Base-by-base conservation (phyloP, 441 rosid species). In the Melastoma candidum region DNA sequence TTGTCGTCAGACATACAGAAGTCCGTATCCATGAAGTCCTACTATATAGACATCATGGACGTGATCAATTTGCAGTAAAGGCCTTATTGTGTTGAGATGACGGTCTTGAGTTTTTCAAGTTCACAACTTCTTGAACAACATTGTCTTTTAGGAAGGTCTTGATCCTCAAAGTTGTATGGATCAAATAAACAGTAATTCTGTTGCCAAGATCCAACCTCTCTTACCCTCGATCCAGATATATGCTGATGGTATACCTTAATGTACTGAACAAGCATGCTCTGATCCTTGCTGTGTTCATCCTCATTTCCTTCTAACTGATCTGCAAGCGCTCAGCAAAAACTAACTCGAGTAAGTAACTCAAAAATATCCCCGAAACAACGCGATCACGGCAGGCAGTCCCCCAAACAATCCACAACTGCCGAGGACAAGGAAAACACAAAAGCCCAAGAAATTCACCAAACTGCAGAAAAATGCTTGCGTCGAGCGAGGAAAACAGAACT, bases 291-390 rank as follows among this genome's bases (percentile, higher is more conserved):
- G 60, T 90, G 85, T 64, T 81, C 81, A 48, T 83, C 95, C 70
- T 85, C 93, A 48, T 72, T 73, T 57, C 96, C 98, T 72, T 78
- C 85, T 59, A 90, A 71, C 70, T 90, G 96, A 74, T 87, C 95
- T 3, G 96, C 95, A 59, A 90, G 68, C 55, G 93, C 84, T 76
- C 98, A 87, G 77, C n/a, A n/a, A 44, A 49, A 74, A 69, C 67
- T 56, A 66, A 59, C 41, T 64, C 56, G 50, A 59, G 53, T 67
- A 56, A 63, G 64, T 60, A 67, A 64, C 73, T 67, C 29, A 64
- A 68, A 53, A 25, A 45, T n/a, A 54, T 44, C 54, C 47, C 17
- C 58, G 68, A 53, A 2, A 26, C 9, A 63, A 51, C 39, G 10
- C n/a, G 48, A 43, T 12, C 11, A 0, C 53, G 43, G 12, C 4